These are phyloP conservation scores for Tuber indicum DNA, from an alignment of 495 filamentous ascomycete species.

Conservation along the genomic window DNA sequence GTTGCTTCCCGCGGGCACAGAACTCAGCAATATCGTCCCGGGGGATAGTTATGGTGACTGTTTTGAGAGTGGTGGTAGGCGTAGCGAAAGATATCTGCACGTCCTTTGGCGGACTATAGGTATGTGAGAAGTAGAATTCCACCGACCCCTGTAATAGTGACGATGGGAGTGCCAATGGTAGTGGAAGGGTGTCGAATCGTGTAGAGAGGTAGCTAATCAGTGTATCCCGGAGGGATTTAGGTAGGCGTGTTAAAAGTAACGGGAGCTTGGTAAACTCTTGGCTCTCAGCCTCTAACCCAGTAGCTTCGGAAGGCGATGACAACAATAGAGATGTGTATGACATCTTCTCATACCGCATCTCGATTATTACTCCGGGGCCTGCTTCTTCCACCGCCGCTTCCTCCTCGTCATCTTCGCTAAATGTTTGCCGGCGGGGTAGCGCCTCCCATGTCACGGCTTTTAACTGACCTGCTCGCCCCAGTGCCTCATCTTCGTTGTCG, in stretches of 20 bases:
- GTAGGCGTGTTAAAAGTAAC: conserved; percentile 52
- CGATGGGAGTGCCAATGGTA: conserved; percentile 45
- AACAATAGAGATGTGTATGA: conserved; percentile 43
- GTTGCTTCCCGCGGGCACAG: conserved; percentile 16
- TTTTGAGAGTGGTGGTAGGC: conserved; percentile 43
- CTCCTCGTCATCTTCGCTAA: conserved; percentile 22
- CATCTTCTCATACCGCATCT: conserved; percentile 50
- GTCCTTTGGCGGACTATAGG: conserved; percentile 15
- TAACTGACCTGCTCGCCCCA: conserved; percentile 49
- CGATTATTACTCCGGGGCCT: conserved; percentile 46
- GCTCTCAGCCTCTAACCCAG: conserved; percentile 1
- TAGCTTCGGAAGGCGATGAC: not conserved
- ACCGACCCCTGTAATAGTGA: conserved; percentile 23
- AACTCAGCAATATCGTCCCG: conserved; percentile 41
- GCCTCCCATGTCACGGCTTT: conserved; percentile 48
- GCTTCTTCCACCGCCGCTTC: conserved; percentile 30
- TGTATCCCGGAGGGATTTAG: conserved; percentile 49
- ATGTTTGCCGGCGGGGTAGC: conserved; percentile 37
- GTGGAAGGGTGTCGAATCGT: conserved; percentile 50
- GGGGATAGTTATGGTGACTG: conserved; percentile 48
- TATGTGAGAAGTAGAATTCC: not conserved
- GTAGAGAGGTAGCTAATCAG: conserved; percentile 48
- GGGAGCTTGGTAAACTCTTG: conserved; percentile 49
- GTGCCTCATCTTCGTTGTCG: conserved; percentile 42
- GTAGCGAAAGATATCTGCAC: conserved; percentile 31